Evolutionary conservation across 768 basidiomycete species (phyloP), one percentile per base, ranked within the genome.

Genomic region (Pisolithus tinctorius): DNA sequence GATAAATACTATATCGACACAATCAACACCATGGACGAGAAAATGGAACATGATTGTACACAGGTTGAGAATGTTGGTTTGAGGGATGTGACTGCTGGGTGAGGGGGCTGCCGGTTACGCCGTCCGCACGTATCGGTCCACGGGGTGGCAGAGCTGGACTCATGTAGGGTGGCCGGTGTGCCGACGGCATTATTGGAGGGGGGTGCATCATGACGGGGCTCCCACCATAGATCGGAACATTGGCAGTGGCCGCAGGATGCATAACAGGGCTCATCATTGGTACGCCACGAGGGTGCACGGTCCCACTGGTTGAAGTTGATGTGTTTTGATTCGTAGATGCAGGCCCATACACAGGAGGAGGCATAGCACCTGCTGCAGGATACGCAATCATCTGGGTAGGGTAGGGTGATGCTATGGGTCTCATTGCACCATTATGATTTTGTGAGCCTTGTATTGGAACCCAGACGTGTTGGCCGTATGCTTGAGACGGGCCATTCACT

Each of bases 181-280:
- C 54, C 23, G 67, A 16, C 23, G 62, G 31, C 43, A 69, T 66
- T 64, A 76, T 72, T 47, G 74, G 71, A 30, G 72, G 73, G 6
- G 72, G 62, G 46, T 71, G 85, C 73, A 89, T 78, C 64, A 89
- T 64, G 16, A 82, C 80, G 10, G 87, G 86, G 60, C 85, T 88
- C 36, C 76, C 69, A 5, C 73, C 75, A 64, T 87, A 88, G 78
- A 88, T 82, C 14, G 74, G 63, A 45, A 65, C 52, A 45, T 61
- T 69, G 6, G 59, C 61, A 47, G 76, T 68, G 23, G 71, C 69
- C n/a, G 80, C 76, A 63, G 78, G 78, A 31, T 78, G 68, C 70
- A 86, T 74, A n/a, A 77, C 78, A n/a, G 88, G 88, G 62, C 86
- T 88, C 68, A 88, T 78, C 64, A 85, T 68, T 14, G 78, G 66